Base-by-base conservation (phyloP, 2,329 filamentous ascomycete genomes). In the Epichloe scottii region DNA sequence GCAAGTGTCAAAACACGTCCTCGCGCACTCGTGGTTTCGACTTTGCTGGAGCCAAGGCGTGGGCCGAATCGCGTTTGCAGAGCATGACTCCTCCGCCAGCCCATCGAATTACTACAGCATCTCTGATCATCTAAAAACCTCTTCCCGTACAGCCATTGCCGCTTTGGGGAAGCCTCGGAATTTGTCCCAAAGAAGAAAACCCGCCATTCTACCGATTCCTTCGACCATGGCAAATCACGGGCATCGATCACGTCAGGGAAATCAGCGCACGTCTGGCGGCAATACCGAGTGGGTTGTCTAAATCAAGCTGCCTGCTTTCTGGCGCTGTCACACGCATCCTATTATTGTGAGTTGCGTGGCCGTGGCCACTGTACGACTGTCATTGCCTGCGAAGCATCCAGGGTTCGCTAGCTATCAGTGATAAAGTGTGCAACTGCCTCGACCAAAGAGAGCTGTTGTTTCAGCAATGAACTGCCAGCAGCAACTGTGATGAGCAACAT, bases 331-430 rank as follows among this genome's bases (percentile, higher is more conserved):
- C 42, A 50, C 41, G 11, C 38, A 21, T 48, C 21, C 23, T 43
- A 21, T 10, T 17, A 21, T 47, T 21, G 39, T 30, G 38, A 51
- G 23, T 34, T 40, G 34, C 35, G 40, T 42, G 17, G 46, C 12
- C 37, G 37, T 33, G 12, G 15, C 33, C 17, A 17, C n/a, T 17
- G 46, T 48, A 42, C 34, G 19, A 52, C 46, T 17, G 14, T 15
- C 14, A 44, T 51, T 45, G 40, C 41, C 48, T 40, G 40, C 44
- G 46, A 46, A 51, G 46, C 23, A 39, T 38, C 50, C 30, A 34
- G 15, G 26, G 39, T 34, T 23, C 23, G 30, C 39, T n/a, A 34
- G 11, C 12, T 38, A 30, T 10, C 10, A 14, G 14, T 26, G 26
- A 11, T 12, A 41, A 26, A 23, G 21, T 8, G 23, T 37, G 39